A percentile compares a stretch with the other conserved stretches of the same genome.
These are phyloP conservation scores for Solanum sitiens DNA, from an alignment of 257 asterid species.

Conservation along the genomic window DNA sequence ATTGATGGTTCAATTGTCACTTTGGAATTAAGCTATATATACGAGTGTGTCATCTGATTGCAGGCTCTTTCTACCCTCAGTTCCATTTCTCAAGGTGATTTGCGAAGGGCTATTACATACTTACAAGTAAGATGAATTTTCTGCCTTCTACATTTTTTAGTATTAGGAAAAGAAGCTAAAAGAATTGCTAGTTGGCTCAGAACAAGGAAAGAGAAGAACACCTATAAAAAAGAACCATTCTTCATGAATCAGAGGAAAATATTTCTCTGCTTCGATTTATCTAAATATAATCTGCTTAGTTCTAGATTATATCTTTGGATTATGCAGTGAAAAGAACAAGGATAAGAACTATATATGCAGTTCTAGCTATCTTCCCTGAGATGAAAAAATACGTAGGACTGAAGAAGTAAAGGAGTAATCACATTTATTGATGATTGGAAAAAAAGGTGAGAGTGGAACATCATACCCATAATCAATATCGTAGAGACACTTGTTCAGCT, in stretches of 20 bases:
- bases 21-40: neutral
- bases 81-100: slow-evolving; percentile 91
- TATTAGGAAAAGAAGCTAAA: neutral
- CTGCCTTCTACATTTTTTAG: neutral
- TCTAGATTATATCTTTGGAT: neutral
- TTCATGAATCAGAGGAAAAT: neutral
- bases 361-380: neutral
- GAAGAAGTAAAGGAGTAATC: neutral
- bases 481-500: neutral
- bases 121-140: slow-evolving; percentile 56
- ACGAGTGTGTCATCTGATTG: neutral
- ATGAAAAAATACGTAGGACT: neutral
- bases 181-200: neutral
- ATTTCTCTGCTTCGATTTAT: neutral
- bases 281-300: neutral
- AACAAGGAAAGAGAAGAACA: neutral
- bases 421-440: neutral
- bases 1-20: neutral
- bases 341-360: neutral
- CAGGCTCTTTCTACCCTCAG: slow-evolving; percentile 88
- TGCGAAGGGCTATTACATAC: slow-evolving; percentile 89
- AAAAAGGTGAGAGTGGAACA: neutral
- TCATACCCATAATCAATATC: neutral
- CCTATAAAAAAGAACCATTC: neutral
- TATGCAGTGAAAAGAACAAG: neutral